These are phyloP conservation scores for Chenopodium suecicum DNA, from an alignment of 148 eudicot genomes.

Conservation along the genomic window DNA sequence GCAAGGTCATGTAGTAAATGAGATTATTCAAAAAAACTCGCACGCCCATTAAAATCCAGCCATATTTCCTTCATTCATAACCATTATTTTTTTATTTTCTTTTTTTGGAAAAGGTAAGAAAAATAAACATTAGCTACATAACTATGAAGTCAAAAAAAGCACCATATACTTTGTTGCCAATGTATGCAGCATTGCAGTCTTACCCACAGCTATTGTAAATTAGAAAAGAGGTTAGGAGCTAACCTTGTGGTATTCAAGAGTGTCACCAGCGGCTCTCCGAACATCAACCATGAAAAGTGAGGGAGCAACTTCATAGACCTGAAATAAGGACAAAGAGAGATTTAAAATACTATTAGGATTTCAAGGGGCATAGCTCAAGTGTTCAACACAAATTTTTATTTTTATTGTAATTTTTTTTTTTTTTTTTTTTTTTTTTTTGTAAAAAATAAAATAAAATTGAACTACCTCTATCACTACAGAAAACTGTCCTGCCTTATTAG, in stretches of 20 bases:
- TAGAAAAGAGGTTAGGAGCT: slow-evolving; percentile 5
- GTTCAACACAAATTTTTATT: too few relatives aligned
- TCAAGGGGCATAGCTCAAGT: neutral
- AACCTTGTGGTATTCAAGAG: slow-evolving; percentile 84
- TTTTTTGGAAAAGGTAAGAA: too few relatives aligned
- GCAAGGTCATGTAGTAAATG: too few relatives aligned
- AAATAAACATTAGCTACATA: neutral
- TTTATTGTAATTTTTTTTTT: too few relatives aligned
- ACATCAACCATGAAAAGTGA: slow-evolving; percentile 99
- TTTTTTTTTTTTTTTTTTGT: too few relatives aligned
- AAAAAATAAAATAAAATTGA: neutral
- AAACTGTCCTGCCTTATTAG: slow-evolving; percentile 60
- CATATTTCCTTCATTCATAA: neutral
- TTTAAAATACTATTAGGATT: neutral
- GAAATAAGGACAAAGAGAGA: neutral
- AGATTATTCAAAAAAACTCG: too few relatives aligned
- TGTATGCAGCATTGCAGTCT: neutral
- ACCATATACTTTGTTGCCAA: neutral
- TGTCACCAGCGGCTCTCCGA: slow-evolving; percentile 51
- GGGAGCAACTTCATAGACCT: slow-evolving; percentile 94
- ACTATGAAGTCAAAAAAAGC: too few relatives aligned
- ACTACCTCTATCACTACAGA: slow-evolving; percentile 87
- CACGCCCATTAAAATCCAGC: neutral
- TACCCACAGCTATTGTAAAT: neutral
- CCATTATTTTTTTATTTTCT: too few relatives aligned